phyloP scores from a whole-genome alignment of 768 basidiomycete species.

The Xerocomus potaroensis region DNA sequence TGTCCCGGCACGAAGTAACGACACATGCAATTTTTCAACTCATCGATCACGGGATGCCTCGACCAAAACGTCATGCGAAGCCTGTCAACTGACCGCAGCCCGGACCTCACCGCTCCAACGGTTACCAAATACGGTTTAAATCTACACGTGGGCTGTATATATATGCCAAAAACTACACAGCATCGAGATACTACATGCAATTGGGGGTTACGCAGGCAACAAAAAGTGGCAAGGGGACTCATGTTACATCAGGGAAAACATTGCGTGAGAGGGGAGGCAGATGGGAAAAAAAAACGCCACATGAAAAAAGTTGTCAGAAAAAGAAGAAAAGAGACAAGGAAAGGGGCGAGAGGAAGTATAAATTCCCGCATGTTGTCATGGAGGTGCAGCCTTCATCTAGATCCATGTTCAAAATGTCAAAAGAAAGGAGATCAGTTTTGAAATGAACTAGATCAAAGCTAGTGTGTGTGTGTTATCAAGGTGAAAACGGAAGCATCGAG shows the following conservation, averaged over 20 bases:
- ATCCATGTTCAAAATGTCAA: constrained; percentile 6
- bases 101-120: not conserved
- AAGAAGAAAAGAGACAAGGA: too few relatives aligned
- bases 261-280: not conserved
- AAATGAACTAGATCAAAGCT: constrained; percentile 4
- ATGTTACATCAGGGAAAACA: not conserved
- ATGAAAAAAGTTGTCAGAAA: not conserved
- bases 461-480: not conserved
- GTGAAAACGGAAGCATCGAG: not conserved
- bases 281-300: not conserved
- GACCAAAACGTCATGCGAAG: too few relatives aligned
- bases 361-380: not conserved
- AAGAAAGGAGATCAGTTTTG: not conserved
- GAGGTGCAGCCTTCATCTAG: constrained; percentile 6
- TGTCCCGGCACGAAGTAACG: too few relatives aligned
- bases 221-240: too few relatives aligned
- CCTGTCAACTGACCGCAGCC: too few relatives aligned
- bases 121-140: not conserved
- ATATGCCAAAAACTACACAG: not conserved
- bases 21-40: too few relatives aligned
- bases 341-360: not conserved
- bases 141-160: not conserved
- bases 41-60: too few relatives aligned
- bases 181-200: not conserved
- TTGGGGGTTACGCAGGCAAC: too few relatives aligned